Evolutionary conservation across 345 rosid species (phyloP).

Genomic region (Hibiscus syriacus): DNA sequence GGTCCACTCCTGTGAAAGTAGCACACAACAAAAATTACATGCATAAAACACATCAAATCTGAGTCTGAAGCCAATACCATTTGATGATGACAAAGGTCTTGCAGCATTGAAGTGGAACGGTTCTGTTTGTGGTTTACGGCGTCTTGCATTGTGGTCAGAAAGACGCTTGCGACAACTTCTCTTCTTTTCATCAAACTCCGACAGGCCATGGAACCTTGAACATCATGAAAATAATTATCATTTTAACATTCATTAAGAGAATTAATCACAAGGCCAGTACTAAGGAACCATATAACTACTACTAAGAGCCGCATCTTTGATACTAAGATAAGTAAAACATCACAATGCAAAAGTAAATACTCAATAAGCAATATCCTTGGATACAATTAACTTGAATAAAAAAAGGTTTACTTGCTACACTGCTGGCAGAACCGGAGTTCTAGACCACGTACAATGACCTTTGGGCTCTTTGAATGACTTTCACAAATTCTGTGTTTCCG

Average conservation of each 20-base stretch:
- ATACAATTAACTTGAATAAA: constrained; percentile 1
- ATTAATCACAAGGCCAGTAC: neutral
- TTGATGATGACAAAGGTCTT: constrained; percentile 32
- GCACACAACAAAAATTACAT: neutral
- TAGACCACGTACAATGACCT: constrained; percentile 64
- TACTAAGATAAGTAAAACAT: neutral
- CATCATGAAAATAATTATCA: constrained; percentile 9
- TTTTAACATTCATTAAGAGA: constrained; percentile 1
- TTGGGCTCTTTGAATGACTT: constrained; percentile 69
- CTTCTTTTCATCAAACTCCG: constrained; percentile 91
- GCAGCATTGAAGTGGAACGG: constrained; percentile 39
- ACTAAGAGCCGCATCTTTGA: neutral
- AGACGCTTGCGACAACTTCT: constrained; percentile 90
- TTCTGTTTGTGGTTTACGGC: constrained; percentile 85
- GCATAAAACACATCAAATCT: neutral
- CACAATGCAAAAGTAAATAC: constrained; percentile 1
- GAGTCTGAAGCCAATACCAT: constrained; percentile 40
- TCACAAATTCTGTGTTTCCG: constrained; percentile 79
- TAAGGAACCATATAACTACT: neutral
- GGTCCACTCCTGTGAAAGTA: neutral
- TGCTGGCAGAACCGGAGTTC: constrained; percentile 96
- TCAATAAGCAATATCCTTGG: constrained; percentile 3
- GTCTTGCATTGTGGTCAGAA: constrained; percentile 94
- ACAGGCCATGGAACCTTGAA: constrained; percentile 73
- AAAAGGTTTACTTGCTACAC: constrained; percentile 69